Evolutionary conservation across 495 filamentous ascomycete species (phyloP), one percentile per base, ranked within the genome.

Genomic region (Chaetomidium leptoderma): DNA sequence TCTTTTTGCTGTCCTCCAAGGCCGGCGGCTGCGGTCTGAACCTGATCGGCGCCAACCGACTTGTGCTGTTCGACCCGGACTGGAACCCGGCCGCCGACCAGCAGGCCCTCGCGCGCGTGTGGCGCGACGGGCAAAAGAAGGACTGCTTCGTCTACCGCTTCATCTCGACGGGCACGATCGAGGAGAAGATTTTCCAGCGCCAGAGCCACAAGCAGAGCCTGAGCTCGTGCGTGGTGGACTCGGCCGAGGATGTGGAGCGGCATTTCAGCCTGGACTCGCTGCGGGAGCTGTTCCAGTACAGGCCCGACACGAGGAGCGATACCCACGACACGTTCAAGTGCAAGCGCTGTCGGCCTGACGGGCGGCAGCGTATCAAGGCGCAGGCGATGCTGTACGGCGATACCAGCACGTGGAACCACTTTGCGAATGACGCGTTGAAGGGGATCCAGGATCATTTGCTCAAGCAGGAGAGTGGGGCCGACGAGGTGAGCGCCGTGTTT

Each of bases 291-390:
- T 99, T 99, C 78, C 88, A 93, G 74, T 97, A 92, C 76, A 83
- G 88, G 40, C 81, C 83, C 0, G 81, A 86, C 21, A 97, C 93
- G 2, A 81, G 78, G 23, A 95, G 90, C 63, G 95, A 99, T 66
- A 97, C 93, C 1, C 93, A 99, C 63, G 93, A 99, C 61, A 97
- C 95, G 2, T 97, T 99, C 80, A 97, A 96, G 76, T 99, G 93
- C 72, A 97, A 96, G 76, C 77, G 93, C 33, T 99, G 93, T 65
- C 88, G 86, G 66, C 86, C 88, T 1, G 89, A 95, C 62, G 91
- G 92, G 11, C 83, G 79, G 48, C 93, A 99, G 70, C 81, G 78
- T 57, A 82, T 96, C 58, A 96, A 96, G 71, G 89, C 92, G 1
- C 88, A 85, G 8, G 93, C 93, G 0, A 91, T 97, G 85, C 72